Conservation (phyloP, 108 stramenopile species). For the Skeletonema grethae region DNA sequence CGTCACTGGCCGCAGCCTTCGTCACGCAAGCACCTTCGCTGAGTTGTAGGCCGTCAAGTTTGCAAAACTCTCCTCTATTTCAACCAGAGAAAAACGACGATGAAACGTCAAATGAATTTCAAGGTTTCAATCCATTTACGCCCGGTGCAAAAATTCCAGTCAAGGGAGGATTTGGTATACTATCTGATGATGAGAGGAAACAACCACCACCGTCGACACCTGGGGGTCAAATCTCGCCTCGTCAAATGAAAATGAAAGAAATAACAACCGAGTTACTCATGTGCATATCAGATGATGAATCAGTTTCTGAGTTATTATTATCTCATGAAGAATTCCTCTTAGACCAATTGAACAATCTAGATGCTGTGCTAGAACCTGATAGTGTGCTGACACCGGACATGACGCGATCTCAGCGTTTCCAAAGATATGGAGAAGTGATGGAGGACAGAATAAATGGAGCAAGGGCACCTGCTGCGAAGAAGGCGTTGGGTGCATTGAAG, state of each 20-base stretch:
- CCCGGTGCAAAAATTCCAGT: constrained; percentile 37
- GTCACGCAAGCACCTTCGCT: not conserved
- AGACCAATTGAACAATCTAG: constrained; percentile 44
- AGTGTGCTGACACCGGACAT: constrained; percentile 30
- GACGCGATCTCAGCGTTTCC: constrained; percentile 37
- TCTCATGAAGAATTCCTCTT: constrained; percentile 42
- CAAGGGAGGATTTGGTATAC: constrained; percentile 26
- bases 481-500: constrained; percentile 28
- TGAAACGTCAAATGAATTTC: constrained; percentile 16
- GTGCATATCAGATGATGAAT: constrained; percentile 23
- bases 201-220: constrained; percentile 21
- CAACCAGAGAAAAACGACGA: constrained; percentile 3
- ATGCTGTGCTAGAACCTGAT: constrained; percentile 40
- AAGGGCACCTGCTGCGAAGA: constrained; percentile 27
- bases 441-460: constrained; percentile 34
- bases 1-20: not conserved
- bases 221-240: constrained; percentile 39
- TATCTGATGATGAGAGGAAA: constrained; percentile 4
- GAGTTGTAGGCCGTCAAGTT: not conserved
- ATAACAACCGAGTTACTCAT: constrained; percentile 33
- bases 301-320: constrained; percentile 18
- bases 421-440: constrained; percentile 33
- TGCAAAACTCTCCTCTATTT: not conserved
- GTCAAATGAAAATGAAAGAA: constrained; percentile 51
- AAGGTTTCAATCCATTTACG: constrained; percentile 44